Base-by-base conservation (phyloP, 2,329 filamentous ascomycete genomes). In the Fusarium xylarioides region DNA sequence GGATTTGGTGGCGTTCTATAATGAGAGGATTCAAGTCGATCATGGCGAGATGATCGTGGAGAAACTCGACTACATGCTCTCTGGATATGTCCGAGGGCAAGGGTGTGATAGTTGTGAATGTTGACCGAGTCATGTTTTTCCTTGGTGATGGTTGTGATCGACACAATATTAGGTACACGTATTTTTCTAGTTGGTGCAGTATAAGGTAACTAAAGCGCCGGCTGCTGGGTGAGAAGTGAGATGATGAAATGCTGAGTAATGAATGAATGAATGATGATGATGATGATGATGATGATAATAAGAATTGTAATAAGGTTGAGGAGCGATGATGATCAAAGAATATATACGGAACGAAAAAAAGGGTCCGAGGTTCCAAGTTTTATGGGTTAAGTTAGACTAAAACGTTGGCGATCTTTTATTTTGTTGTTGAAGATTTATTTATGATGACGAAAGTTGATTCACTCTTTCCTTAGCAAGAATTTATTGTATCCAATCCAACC, bases 11-110 rank as follows among this genome's bases (percentile, higher is more conserved):
- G 64, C 93, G 89, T 68, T 92, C 90, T 70, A 92, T 90, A 62
- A 97, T 92, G 53, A 97, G 86, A 3, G 94, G 94, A 81, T 97
- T 97, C 64, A 97, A 85, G 79, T 95, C 92, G 78, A 97, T 97
- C 91, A 97, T 97, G 76, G 91, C 91, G 55, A 87, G 81, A 82
- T 97, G 94, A 81, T 92, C 88, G 81, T 94, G 93, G 37, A 97
- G 90, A 74, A 93, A 93, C 60, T 89, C 86, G 71, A 97, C 80
- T 46, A 93, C 93, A n/a, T 89, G 87, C 74, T 92, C 87, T 61
- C 93, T 89, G 53, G 90, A 86, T 73, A 96, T 88, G 74, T 86
- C 85, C 5, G 88, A 76, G 14, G 95, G 94, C 37, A 97, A 87
- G 23, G 94, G 92, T 34, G 93, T 96, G 75, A 95, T 90, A 50